Conservation (phyloP, 129 eudicot genomes). For the Pittosporum tobira region DNA sequence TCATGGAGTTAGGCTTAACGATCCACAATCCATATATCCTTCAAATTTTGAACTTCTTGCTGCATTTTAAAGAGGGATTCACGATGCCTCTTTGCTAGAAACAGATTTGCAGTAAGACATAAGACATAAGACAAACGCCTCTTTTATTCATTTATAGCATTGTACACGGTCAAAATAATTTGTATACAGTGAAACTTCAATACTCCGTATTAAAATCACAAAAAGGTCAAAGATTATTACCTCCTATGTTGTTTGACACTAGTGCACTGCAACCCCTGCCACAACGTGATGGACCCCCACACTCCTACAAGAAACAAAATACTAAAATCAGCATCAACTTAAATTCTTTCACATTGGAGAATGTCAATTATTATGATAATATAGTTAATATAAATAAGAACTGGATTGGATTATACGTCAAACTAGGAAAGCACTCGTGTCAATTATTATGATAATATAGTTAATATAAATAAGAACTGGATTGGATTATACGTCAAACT, state of each 20-base stretch:
- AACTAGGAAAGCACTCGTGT: neutral
- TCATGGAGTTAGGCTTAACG: too few relatives aligned
- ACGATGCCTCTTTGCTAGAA: too few relatives aligned
- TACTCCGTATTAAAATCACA: neutral
- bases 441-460: neutral
- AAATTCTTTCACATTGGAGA: neutral
- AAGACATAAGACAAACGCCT: too few relatives aligned
- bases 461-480: too few relatives aligned
- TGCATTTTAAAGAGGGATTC: too few relatives aligned
- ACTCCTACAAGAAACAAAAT: conserved; percentile 39
- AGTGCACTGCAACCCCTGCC: conserved; percentile 97
- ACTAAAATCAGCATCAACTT: conserved; percentile 7
- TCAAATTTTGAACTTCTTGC: too few relatives aligned
- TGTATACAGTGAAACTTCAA: conserved; percentile 10
- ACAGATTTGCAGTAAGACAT: too few relatives aligned
- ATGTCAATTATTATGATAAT: neutral
- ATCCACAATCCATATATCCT: too few relatives aligned
- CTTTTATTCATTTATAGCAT: too few relatives aligned
- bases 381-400: neutral
- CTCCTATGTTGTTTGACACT: conserved; percentile 43
- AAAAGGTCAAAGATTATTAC: conserved; percentile 23
- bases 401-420: too few relatives aligned
- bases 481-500: neutral
- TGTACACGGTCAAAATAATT: too few relatives aligned
- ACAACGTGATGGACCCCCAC: conserved; percentile 77